Conservation (phyloP, 2,329 filamentous ascomycete genomes). For the Xylaria arbuscula region DNA sequence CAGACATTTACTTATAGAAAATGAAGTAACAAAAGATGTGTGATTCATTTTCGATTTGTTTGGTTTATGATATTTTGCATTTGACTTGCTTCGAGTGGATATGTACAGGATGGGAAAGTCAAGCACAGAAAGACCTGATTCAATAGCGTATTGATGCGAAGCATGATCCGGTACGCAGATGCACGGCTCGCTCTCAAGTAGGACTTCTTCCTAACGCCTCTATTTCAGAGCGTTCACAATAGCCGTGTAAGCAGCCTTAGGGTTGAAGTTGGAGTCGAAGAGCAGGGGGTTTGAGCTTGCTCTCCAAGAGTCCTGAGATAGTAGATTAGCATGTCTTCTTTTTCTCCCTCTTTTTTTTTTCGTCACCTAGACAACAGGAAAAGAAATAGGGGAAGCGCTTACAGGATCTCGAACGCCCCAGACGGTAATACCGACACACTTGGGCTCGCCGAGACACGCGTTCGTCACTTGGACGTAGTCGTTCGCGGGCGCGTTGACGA, state of each 20-base stretch:
- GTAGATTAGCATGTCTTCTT: slow-evolving; percentile 10
- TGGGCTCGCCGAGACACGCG: slow-evolving; percentile 66
- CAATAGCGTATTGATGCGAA: background rate
- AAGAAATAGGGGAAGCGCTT: slow-evolving; percentile 38
- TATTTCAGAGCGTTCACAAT: slow-evolving; percentile 48
- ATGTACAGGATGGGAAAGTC: slow-evolving; percentile 26
- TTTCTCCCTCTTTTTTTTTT: background rate
- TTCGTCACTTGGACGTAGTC: slow-evolving; percentile 70
- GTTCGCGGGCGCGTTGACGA: slow-evolving; percentile 63
- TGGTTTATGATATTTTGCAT: background rate
- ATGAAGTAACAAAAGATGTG: background rate
- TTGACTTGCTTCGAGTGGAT: background rate
- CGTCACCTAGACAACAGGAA: background rate
- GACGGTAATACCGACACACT: slow-evolving; percentile 74
- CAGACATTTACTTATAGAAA: background rate
- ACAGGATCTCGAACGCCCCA: slow-evolving; percentile 65
- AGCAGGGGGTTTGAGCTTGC: slow-evolving; percentile 62
- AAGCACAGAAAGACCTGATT: slow-evolving; percentile 3
- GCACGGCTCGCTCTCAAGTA: background rate
- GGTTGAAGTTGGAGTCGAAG: slow-evolving; percentile 63
- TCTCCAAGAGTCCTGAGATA: slow-evolving; percentile 62
- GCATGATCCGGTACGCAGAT: background rate
- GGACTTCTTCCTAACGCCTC: background rate
- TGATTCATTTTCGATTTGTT: background rate
- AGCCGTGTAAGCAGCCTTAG: slow-evolving; percentile 64